Evolutionary conservation across 495 filamentous ascomycete genomes (phyloP).

Genomic region (Annulohypoxylon stygium): DNA sequence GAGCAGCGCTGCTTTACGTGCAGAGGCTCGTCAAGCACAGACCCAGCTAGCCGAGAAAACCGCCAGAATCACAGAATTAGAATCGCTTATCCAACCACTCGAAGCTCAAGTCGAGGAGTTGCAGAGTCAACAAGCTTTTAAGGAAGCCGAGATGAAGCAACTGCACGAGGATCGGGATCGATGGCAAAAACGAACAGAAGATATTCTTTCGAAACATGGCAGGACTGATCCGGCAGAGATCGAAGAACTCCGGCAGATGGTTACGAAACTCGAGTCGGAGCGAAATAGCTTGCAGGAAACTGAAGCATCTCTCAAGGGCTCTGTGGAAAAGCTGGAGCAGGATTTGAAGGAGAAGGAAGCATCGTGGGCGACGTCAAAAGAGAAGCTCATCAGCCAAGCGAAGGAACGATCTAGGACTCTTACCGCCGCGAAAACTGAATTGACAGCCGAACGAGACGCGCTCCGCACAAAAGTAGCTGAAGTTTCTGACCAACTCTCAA

Average conservation of each 20-base stretch:
- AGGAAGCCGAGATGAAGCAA: conserved; percentile 86
- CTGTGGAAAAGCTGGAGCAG: conserved; percentile 61
- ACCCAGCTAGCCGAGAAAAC: conserved; percentile 79
- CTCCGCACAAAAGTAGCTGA: conserved; percentile 53
- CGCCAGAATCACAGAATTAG: conserved; percentile 77
- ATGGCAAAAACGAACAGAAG: conserved; percentile 93
- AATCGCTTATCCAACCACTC: conserved; percentile 82
- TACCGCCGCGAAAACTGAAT: conserved; percentile 58
- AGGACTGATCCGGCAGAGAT: conserved; percentile 93
- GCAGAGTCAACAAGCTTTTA: conserved; percentile 80
- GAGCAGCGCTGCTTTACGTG: conserved; percentile 87
- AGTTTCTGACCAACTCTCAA: conserved; percentile 51
- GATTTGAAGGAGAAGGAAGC: conserved; percentile 60
- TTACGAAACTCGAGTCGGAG: conserved; percentile 74
- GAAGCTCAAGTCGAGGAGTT: conserved; percentile 81
- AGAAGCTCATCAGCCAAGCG: conserved; percentile 61
- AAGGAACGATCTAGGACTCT: conserved; percentile 62
- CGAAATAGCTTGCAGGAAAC: conserved; percentile 73
- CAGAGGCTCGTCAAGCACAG: conserved; percentile 83
- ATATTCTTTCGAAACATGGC: conserved; percentile 95
- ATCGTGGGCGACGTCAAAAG: conserved; percentile 56
- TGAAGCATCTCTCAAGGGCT: conserved; percentile 70
- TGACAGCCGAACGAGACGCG: conserved; percentile 54
- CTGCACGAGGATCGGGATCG: conserved; percentile 88
- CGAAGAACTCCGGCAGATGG: conserved; percentile 80